A percentile compares a stretch with the other conserved stretches of the same genome.
These are phyloP conservation scores for Elasticomyces elasticus DNA, from an alignment of 495 filamentous ascomycete genomes.

Conservation along the genomic window DNA sequence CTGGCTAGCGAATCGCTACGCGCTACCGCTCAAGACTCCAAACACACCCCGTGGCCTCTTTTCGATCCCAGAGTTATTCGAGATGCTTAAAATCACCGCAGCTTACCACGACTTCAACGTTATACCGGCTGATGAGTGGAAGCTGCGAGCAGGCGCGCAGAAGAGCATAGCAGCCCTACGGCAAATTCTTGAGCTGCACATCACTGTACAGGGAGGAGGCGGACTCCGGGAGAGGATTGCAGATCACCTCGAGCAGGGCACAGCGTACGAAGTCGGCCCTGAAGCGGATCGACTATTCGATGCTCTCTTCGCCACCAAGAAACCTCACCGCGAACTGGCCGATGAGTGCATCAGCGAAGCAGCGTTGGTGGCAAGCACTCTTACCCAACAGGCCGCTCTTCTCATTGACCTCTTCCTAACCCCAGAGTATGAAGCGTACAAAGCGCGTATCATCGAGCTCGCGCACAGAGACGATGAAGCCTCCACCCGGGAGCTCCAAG, in stretches of 20 bases:
- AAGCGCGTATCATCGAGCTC: constrained; percentile 26
- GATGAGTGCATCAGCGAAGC: constrained; percentile 27
- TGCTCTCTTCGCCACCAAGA: constrained; percentile 15
- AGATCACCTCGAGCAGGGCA: constrained; percentile 24
- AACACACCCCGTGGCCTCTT: constrained; percentile 20
- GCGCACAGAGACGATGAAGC: constrained; percentile 18
- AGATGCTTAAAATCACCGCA: constrained; percentile 20
- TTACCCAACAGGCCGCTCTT: constrained; percentile 26
- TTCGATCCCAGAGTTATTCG: constrained; percentile 21
- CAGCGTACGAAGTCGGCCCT: constrained; percentile 34
- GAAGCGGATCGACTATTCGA: constrained; percentile 31
- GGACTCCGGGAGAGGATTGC: constrained; percentile 16
- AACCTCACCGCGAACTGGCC: constrained; percentile 20
- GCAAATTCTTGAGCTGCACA: constrained; percentile 31
- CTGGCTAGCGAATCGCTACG: constrained; percentile 27
- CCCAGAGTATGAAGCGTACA: constrained; percentile 25
- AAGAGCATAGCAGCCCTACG: constrained; percentile 24
- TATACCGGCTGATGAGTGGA: constrained; percentile 26
- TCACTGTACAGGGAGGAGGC: constrained; percentile 30
- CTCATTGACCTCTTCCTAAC: constrained; percentile 26
- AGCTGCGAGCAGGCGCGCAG: constrained; percentile 24
- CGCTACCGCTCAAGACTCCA: constrained; percentile 25
- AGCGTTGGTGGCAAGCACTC: constrained; percentile 23
- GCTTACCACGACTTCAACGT: constrained; percentile 30
- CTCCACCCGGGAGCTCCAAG: constrained; percentile 22